These are phyloP conservation scores for Schizopora paradoxa DNA, from an alignment of 1,284 basidiomycete genomes.

Conservation along the genomic window DNA sequence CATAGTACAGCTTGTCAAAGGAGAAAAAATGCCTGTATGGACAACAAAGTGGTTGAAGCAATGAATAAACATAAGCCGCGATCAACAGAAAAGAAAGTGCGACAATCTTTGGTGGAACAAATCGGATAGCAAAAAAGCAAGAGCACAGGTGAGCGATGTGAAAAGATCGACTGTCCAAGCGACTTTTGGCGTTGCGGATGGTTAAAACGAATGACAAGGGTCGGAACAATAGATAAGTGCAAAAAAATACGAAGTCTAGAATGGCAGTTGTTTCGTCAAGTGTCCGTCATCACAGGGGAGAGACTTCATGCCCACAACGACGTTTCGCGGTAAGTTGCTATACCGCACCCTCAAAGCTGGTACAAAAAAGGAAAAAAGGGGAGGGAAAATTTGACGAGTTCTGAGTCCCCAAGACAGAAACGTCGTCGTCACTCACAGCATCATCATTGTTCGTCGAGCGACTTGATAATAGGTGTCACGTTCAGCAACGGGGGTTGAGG, in stretches of 20 bases:
- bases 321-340: too few relatives aligned
- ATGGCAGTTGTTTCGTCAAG: too few relatives aligned
- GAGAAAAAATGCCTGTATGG: too few relatives aligned
- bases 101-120: conserved; percentile 6
- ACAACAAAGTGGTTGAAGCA: background rate
- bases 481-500: conserved; percentile 7
- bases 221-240: conserved; percentile 1
- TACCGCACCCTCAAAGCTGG: too few relatives aligned
- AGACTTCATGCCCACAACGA: too few relatives aligned
- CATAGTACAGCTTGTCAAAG: too few relatives aligned
- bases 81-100: background rate
- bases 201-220: conserved; percentile 2
- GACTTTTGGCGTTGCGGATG: background rate
- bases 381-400: background rate
- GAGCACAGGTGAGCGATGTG: background rate
- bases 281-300: too few relatives aligned
- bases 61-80: background rate
- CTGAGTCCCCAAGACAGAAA: background rate
- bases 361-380: background rate
- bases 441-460: background rate
- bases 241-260: conserved; percentile 3
- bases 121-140: conserved; percentile 2
- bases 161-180: conserved; percentile 1
- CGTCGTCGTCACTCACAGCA: background rate
- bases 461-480: conserved; percentile 7